Conservation (phyloP, 108 stramenopile species). For the Skeletonema marinoi region DNA sequence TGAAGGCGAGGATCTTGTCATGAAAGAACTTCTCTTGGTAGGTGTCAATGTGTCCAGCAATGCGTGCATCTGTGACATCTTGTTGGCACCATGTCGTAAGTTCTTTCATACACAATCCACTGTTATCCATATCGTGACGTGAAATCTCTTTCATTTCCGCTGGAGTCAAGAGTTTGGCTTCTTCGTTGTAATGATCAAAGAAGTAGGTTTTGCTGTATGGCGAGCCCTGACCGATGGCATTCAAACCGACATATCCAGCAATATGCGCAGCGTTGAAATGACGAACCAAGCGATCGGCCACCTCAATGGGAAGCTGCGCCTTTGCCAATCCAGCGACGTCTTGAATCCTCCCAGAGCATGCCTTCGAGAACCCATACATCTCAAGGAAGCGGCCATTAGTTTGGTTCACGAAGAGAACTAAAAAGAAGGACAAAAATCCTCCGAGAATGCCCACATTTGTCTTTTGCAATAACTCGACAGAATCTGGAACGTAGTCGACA, state of each 20-base stretch:
- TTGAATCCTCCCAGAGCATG: constrained; percentile 48
- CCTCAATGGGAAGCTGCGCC: constrained; percentile 34
- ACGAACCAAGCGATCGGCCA: constrained; percentile 41
- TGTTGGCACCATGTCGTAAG: constrained; percentile 16
- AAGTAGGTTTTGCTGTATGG: constrained; percentile 31
- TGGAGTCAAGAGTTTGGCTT: constrained; percentile 30
- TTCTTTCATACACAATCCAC: constrained; percentile 26
- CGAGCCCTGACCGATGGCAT: constrained; percentile 3
- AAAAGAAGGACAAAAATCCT: constrained; percentile 57
- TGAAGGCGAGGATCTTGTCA: constrained; percentile 13
- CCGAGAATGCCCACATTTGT: constrained; percentile 37
- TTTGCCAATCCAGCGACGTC: constrained; percentile 46
- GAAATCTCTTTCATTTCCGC: constrained; percentile 35
- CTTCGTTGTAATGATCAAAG: constrained; percentile 40
- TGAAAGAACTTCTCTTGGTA: constrained; percentile 1
- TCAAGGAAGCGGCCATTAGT: constrained; percentile 44
- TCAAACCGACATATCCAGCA: constrained; percentile 53
- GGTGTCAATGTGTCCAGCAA: constrained; percentile 11
- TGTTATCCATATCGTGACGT: constrained; percentile 35
- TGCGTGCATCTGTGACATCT: constrained; percentile 10
- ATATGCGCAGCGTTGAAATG: constrained; percentile 62
- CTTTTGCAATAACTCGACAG: constrained; percentile 3
- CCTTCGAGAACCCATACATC: constrained; percentile 45
- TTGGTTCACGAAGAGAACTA: constrained; percentile 59
- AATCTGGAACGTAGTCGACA: constrained; percentile 23